Conservation (phyloP, 2,329 filamentous ascomycete species). For the Stachybotrys echinatus region DNA sequence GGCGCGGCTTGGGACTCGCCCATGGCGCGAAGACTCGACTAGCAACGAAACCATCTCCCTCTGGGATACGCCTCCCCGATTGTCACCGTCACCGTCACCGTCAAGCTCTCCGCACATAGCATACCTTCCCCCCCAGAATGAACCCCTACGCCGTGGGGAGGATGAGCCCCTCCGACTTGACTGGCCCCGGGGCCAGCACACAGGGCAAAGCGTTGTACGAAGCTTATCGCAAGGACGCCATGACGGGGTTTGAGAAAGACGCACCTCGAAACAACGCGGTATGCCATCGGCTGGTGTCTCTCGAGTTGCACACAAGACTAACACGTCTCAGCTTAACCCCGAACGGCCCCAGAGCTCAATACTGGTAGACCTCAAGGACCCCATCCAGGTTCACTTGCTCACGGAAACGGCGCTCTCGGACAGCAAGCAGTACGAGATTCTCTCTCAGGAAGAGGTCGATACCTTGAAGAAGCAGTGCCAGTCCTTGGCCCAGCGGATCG, state of each 20-base stretch:
- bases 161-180: conserved; percentile 29
- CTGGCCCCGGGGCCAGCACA: conserved; percentile 26
- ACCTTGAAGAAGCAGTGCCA: conserved; percentile 82
- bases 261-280: conserved; percentile 55
- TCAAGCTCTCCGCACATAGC: neutral
- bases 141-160: conserved; percentile 29
- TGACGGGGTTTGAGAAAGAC: conserved; percentile 49
- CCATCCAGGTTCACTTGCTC: conserved; percentile 82
- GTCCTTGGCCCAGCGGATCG: conserved; percentile 68
- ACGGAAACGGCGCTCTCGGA: conserved; percentile 91
- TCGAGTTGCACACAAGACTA: neutral
- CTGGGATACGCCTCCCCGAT: neutral
- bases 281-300: conserved; percentile 9
- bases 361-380: conserved; percentile 60
- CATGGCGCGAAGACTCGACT: neutral
- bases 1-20: neutral
- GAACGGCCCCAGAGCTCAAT: conserved; percentile 49
- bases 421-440: conserved; percentile 76
- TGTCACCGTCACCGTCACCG: no score
- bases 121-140: conserved; percentile 22
- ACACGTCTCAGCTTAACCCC: conserved; percentile 39
- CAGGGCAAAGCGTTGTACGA: conserved; percentile 49
- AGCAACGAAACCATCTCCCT: neutral
- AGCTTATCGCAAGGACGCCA: conserved; percentile 52
- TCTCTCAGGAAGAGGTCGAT: conserved; percentile 90